Evolutionary conservation across 1,139 yeast genomes (phyloP), one percentile per base, ranked within the genome.

Genomic region (Yamadazyma aaseri): DNA sequence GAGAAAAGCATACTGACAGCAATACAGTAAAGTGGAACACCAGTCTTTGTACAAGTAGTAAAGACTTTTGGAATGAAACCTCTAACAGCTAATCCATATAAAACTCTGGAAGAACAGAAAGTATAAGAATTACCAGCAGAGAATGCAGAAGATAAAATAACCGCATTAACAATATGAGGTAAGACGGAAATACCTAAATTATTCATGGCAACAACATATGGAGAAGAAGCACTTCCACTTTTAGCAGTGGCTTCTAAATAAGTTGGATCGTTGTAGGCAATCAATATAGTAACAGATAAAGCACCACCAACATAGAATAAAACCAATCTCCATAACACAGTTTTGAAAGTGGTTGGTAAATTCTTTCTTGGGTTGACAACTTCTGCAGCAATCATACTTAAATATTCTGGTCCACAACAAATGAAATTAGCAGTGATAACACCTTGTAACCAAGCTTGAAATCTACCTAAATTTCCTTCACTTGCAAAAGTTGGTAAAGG

Each of bases 351-450:
- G 26, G 68, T 69, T 10, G 90, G 90, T 56, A 86, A 63, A 9
- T 77, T 79, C 44, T 74, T 74, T 37, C 94, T 71, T 16, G 96
- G 96, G 50, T 84, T 74, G 21, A 71, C 64, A 3, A 87, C 81
- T 56, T 86, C 96, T 40, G 90, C 92, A 2, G 95, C 92, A 33
- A 81, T 76, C 87, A 85, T 81, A 1, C 89, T 74, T 43, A 86
- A 77, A 50, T 85, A 85, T 56, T 86, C 95, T 2, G 95, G 92
- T 3, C 95, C 95, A 7, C 87, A 89, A 45, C 84, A 76, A 9
- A 89, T 79, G 57, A 81, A 85, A 11, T 77, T 67, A 16, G 84
- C 83, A 28, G 73, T 70, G 30, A 72, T 71, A 31, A 84, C 51
- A 41, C 86, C 79, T 2, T 78, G 75, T 40, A 83, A 57, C 48